Conservation (phyloP, 331 rosid species). For the Telfairia occidentalis region DNA sequence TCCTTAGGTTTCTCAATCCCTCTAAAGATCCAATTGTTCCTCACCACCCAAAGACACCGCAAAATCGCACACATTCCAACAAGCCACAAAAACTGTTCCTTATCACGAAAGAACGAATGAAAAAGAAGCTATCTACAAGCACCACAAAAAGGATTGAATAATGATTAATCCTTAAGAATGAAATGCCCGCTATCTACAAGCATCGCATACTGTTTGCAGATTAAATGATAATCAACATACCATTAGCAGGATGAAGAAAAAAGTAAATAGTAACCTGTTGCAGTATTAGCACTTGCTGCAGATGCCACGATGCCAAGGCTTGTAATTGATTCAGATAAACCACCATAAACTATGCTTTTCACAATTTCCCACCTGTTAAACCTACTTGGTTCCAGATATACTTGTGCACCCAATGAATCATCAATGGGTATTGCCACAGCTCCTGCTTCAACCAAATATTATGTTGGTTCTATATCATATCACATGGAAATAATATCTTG, state of each 20-base stretch:
- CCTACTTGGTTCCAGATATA: neutral
- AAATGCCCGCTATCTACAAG: neutral
- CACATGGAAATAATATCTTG: neutral
- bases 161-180: too few species aligned
- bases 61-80: too few species aligned
- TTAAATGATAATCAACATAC: neutral
- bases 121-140: too few species aligned
- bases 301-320: slow-evolving; percentile 53
- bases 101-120: too few species aligned
- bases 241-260: neutral
- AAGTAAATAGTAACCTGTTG: slow-evolving; percentile 5
- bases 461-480: neutral
- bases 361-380: slow-evolving; percentile 28
- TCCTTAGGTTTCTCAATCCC: too few species aligned
- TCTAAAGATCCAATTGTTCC: too few species aligned
- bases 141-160: too few species aligned
- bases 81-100: too few species aligned
- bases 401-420: neutral
- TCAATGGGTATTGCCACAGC: slow-evolving; percentile 1
- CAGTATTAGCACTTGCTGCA: slow-evolving; percentile 44
- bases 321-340: slow-evolving; percentile 44
- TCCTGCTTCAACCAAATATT: neutral
- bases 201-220: neutral
- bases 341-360: slow-evolving; percentile 58
- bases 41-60: too few species aligned